Evolutionary conservation across 2,329 filamentous ascomycete genomes (phyloP), one percentile per base, ranked within the genome.

Genomic region (Macrophomina tecta): DNA sequence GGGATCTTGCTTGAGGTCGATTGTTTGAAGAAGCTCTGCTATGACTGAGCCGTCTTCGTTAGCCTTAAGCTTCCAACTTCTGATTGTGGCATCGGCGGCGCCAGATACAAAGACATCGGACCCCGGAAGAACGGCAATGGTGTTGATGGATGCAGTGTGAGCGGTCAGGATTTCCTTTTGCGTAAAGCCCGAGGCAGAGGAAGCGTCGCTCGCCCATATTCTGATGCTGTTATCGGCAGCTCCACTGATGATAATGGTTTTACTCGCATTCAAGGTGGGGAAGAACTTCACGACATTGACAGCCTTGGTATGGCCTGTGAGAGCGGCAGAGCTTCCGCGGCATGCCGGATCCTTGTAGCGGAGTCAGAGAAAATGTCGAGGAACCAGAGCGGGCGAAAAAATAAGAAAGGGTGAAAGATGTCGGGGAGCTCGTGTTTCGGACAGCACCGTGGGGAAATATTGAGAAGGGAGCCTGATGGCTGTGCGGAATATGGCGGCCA

Each of bases 221-320:
- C 87, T 87, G 68, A 97, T 80, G 5, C 87, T 87, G 72, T 90
- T 89, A 81, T 98, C 94, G 66, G 93, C 90, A 36, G 91, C 90
- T 48, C 93, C 95, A 69, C 89, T 94, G 68, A 97, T 76, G 30
- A 99, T 82, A 68, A 91, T 82, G 34, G 83, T 85, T 16, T 79
- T 74, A 16, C 80, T 73, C 18, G 85, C 81, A 6, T 77, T 79
- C 18, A 81, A 79, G 38, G 78, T 76, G 52, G 87, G 86, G 64
- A 94, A 84, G 74, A 97, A 96, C 72, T 89, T 90, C 64, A 98
- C 88, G 11, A 90, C 92, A 78, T 93, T 97, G 69, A 98, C 92
- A 64, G 86, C 85, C 69, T 91, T 91, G 12, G 84, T 88, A 76
- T 99, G 95, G 0, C 93, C 93, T 42, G 85, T 84, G 40, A 98